Evolutionary conservation across 2,329 filamentous ascomycete species (phyloP).

Genomic region (Claviceps quebecensis): DNA sequence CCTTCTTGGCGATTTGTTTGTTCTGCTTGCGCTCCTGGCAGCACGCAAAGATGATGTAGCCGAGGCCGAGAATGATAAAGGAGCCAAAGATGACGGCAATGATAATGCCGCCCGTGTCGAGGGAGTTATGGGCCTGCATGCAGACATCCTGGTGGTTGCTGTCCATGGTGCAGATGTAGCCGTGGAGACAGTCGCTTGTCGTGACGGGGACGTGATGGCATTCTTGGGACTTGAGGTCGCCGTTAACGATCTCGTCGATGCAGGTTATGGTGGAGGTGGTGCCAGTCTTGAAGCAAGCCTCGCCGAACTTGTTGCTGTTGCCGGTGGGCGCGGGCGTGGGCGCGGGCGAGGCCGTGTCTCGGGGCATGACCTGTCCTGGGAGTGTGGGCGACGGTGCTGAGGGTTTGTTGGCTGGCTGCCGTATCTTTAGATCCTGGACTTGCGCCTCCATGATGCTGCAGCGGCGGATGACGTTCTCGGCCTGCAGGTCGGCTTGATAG

Average conservation of each 20-base stretch:
- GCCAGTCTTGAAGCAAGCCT: conserved; percentile 20
- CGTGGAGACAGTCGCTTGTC: conserved; percentile 26
- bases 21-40: conserved; percentile 33
- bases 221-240: conserved; percentile 19
- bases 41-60: conserved; percentile 34
- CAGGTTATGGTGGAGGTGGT: conserved; percentile 25
- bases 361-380: not conserved
- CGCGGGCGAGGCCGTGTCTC: not conserved
- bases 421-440: conserved; percentile 17
- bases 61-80: conserved; percentile 23
- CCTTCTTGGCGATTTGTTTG: conserved; percentile 27
- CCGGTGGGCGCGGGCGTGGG: not conserved
- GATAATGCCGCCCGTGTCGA: conserved; percentile 32
- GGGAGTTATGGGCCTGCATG: conserved; percentile 21
- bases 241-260: conserved; percentile 23
- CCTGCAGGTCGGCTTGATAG: conserved; percentile 16
- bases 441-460: conserved; percentile 16
- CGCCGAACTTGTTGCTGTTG: conserved; percentile 8
- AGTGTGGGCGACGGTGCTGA: not conserved
- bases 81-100: conserved; percentile 33
- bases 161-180: conserved; percentile 31
- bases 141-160: conserved; percentile 24
- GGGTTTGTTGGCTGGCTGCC: conserved; percentile 9
- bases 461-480: conserved; percentile 15
- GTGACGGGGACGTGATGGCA: conserved; percentile 25